Conservation (phyloP, 768 basidiomycete species). For the Cystofilobasidium macerans region DNA sequence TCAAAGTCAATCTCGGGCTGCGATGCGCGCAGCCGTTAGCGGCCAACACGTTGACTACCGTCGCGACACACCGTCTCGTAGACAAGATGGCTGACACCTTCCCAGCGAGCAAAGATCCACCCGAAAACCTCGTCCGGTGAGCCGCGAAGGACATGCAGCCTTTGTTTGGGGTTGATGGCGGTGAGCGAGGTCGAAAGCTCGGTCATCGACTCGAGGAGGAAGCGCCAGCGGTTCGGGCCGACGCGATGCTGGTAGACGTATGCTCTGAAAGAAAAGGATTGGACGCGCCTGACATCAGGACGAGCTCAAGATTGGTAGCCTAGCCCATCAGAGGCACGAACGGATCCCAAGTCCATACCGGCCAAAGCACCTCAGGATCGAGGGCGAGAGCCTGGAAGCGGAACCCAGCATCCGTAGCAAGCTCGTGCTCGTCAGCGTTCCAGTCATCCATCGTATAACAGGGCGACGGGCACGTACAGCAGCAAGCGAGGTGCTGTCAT, state of each 20-base stretch:
- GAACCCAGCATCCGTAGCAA: no score
- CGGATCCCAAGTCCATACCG: constrained; percentile 17
- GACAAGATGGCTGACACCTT: constrained; percentile 38
- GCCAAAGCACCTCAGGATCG: constrained; percentile 9
- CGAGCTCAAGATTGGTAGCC: no score
- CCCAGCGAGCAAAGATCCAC: constrained; percentile 36
- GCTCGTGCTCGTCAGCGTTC: neutral
- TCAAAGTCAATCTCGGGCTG: no score
- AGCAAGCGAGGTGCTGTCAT: constrained; percentile 35
- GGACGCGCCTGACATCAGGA: no score
- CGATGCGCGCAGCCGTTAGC: no score
- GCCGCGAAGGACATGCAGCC: constrained; percentile 37
- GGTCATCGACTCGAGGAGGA: constrained; percentile 33
- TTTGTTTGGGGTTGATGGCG: constrained; percentile 33
- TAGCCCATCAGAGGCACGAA: neutral
- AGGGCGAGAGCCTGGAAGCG: constrained; percentile 3
- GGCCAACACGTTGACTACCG: no score
- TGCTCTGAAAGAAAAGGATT: neutral
- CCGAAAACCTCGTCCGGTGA: constrained; percentile 35
- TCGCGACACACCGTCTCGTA: constrained; percentile 25
- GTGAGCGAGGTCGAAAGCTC: constrained; percentile 33
- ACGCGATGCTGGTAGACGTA: constrained; percentile 36
- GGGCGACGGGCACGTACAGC: constrained; percentile 33
- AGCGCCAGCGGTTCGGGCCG: constrained; percentile 35
- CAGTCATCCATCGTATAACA: neutral